Conservation (phyloP, 2,329 filamentous ascomycete genomes). For the Acrocalymma vagum region DNA sequence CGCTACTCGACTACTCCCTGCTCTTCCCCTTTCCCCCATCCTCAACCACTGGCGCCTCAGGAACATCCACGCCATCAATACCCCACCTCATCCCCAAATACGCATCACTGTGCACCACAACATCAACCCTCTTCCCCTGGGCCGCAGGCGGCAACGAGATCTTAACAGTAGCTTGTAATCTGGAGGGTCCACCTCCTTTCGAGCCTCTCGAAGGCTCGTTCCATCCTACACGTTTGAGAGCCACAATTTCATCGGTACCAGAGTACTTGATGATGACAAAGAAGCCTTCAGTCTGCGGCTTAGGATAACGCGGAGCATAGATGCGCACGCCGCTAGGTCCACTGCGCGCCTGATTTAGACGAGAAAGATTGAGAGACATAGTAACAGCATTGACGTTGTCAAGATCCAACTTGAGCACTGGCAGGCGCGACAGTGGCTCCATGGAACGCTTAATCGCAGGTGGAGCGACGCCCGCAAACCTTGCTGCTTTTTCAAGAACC, state of each 20-base stretch:
- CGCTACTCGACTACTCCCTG: too few species aligned
- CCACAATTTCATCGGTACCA: constrained; percentile 77
- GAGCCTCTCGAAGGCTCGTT: constrained; percentile 37
- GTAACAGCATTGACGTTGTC: constrained; percentile 68
- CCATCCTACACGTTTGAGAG: constrained; percentile 88
- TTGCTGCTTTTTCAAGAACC: constrained; percentile 48
- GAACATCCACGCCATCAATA: constrained; percentile 61
- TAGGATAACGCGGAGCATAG: constrained; percentile 89
- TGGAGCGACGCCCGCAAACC: constrained; percentile 60
- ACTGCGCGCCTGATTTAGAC: constrained; percentile 65
- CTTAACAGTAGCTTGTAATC: constrained; percentile 62
- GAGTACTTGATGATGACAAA: constrained; percentile 81
- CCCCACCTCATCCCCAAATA: constrained; percentile 80
- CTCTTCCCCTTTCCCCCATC: constrained; percentile 37
- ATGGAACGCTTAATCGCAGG: constrained; percentile 59
- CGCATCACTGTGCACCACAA: constrained; percentile 83
- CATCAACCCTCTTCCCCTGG: constrained; percentile 70
- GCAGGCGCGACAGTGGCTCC: constrained; percentile 72
- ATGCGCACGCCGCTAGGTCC: constrained; percentile 69
- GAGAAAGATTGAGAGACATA: constrained; percentile 69
- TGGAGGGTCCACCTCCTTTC: constrained; percentile 34
- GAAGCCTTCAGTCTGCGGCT: constrained; percentile 92
- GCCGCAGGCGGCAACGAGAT: constrained; percentile 67
- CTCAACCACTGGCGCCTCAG: constrained; percentile 45
- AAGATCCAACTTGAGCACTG: constrained; percentile 71